Base-by-base conservation (phyloP, 2,329 filamentous ascomycete species). In the Paracorniculantispora psalliotae region DNA sequence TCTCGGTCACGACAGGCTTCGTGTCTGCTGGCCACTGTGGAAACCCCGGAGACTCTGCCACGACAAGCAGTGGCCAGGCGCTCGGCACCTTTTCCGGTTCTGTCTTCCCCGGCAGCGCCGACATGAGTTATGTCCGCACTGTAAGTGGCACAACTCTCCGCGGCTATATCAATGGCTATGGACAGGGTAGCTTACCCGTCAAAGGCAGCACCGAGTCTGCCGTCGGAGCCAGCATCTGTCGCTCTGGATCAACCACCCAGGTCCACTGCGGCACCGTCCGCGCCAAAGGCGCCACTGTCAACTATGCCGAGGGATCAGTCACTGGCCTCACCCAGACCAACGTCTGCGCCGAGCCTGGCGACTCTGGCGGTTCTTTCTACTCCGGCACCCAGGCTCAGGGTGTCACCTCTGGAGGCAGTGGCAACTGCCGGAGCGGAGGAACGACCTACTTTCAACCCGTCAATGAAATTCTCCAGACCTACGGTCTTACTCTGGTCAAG, bases 401-500 rank as follows among this genome's bases (percentile, higher is more conserved):
- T 66, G 73, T 75, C 63, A 74, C 72, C 63, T 75, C 73, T 1
- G 73, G 73, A 66, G 73, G 73, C 63, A 72, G 67, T 53, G 73
- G 73, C 48, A 60, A 74, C 71, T 75, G 73, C 69, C 51, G 39
- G n/a, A 44, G 37, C 33, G 73, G 73, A 59, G 73, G 73, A 37
- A 67, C 57, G 0, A 75, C 73, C 61, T 75, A 72, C 67, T 75
- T 75, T 71, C 73, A 75, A 68, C 73, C 73, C 59, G 71, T 75
- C 48, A 74, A 74, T 63, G 69, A 72, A 66, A 75, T 75, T 54
- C 67, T 75, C 41, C 73, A 72, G 41, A 71, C 68, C 61, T 75
- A 74, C 66, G 64, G 69, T 60, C 68, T 71, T 49, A 68, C 66
- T 26, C 64, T 71, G 50, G 64, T 68, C 63, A 61, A 59, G 46